These are phyloP conservation scores for Letharia columbiana DNA, from an alignment of 495 filamentous ascomycete genomes.

Conservation along the genomic window DNA sequence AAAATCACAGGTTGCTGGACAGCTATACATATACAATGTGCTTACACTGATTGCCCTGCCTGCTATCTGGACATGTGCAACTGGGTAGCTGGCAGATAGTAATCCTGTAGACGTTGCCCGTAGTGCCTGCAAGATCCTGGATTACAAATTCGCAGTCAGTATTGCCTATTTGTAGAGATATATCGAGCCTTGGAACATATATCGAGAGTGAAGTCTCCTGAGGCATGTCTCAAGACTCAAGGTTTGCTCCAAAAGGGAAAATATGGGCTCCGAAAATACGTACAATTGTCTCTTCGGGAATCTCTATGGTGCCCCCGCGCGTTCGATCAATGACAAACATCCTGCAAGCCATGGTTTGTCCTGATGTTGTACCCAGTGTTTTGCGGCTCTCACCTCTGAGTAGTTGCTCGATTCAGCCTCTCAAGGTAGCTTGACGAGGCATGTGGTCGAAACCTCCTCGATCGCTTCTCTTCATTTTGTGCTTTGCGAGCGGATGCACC, in stretches of 20 bases:
- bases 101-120: slow-evolving; percentile 65
- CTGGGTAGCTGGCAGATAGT: slow-evolving; percentile 45
- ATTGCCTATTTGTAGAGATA: too few relatives aligned
- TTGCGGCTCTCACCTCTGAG: slow-evolving; percentile 33
- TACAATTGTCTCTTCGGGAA: slow-evolving; percentile 44
- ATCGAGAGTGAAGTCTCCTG: too few relatives aligned
- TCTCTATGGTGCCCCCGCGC: slow-evolving; percentile 33
- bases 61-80: slow-evolving; percentile 61
- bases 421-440: slow-evolving; percentile 37
- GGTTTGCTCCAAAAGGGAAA: too few relatives aligned
- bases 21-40: slow-evolving; percentile 54
- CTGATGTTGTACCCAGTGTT: not conserved
- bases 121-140: slow-evolving; percentile 57
- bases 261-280: too few relatives aligned
- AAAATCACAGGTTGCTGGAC: not conserved
- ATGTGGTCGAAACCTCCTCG: slow-evolving; percentile 32
- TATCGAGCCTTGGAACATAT: too few relatives aligned
- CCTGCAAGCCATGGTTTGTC: slow-evolving; percentile 26
- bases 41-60: slow-evolving; percentile 66
- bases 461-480: slow-evolving; percentile 34
- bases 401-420: slow-evolving; percentile 36
- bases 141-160: too few relatives aligned
- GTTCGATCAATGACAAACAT: slow-evolving; percentile 51
- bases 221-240: too few relatives aligned
- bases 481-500: slow-evolving; percentile 11